Conservation (phyloP, 148 eudicot species). For the Mesembryanthemum crystallinum region DNA sequence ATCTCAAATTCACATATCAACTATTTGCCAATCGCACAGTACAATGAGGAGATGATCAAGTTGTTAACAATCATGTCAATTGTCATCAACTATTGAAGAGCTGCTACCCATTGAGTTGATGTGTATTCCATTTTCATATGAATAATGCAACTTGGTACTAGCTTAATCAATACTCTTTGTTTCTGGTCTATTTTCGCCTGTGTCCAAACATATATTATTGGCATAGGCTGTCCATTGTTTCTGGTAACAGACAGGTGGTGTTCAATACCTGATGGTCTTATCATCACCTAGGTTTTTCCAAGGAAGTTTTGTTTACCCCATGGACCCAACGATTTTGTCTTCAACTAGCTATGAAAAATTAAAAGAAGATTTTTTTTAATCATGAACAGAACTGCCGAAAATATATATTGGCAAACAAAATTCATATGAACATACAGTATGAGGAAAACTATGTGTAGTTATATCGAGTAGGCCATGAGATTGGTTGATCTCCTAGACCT, state of each 20-base stretch:
- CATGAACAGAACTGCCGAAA: background rate
- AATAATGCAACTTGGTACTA: too few species aligned
- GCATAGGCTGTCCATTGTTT: too few species aligned
- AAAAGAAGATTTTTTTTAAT: too few species aligned
- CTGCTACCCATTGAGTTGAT: too few species aligned
- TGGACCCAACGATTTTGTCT: constrained; percentile 12
- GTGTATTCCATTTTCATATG: too few species aligned
- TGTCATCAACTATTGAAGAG: too few species aligned
- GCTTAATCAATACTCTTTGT: background rate
- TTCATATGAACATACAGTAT: background rate
- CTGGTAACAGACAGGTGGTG: background rate
- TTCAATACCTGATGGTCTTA: background rate
- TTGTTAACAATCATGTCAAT: too few species aligned
- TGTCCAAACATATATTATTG: too few species aligned
- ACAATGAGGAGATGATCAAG: too few species aligned
- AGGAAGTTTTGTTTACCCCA: background rate
- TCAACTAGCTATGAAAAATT: background rate
- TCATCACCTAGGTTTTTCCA: background rate
- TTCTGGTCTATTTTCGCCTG: background rate
- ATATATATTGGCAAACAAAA: background rate
- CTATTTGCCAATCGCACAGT: too few species aligned
- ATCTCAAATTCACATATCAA: too few species aligned
- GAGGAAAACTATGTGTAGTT: constrained; percentile 18
- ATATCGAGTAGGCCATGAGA: constrained; percentile 20
- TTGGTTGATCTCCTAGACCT: constrained; percentile 31